Conservation (phyloP, 768 basidiomycete species). For the Lactarius quietus region DNA sequence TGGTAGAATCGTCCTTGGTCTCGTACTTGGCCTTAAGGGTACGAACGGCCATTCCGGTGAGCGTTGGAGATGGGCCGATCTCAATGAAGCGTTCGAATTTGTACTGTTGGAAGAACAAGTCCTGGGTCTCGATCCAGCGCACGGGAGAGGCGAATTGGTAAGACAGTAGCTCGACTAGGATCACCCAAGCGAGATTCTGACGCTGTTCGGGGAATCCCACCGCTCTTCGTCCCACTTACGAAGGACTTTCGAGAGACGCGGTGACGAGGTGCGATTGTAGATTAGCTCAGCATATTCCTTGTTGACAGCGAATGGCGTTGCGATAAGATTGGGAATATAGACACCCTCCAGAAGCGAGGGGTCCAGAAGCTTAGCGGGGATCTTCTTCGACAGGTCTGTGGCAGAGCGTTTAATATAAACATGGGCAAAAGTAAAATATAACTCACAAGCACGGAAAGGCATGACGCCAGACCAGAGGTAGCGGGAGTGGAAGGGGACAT, state of each 20-base stretch:
- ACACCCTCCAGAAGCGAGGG: slow-evolving; percentile 92
- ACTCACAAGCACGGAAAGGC: slow-evolving; percentile 94
- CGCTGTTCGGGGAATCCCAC: slow-evolving; percentile 83
- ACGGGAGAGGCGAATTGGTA: slow-evolving; percentile 99
- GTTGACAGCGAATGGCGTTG: slow-evolving; percentile 78
- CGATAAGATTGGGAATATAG: slow-evolving; percentile 97
- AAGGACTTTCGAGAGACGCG: slow-evolving; percentile 91
- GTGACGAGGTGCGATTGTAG: slow-evolving; percentile 95
- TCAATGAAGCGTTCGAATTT: slow-evolving; percentile 93
- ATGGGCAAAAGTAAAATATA: slow-evolving; percentile 4
- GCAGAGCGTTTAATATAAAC: not conserved
- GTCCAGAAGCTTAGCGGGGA: slow-evolving; percentile 85
- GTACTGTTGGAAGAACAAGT: slow-evolving; percentile 83
- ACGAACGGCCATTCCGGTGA: slow-evolving; percentile 91
- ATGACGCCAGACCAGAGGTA: slow-evolving; percentile 98
- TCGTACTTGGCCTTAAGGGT: slow-evolving; percentile 95
- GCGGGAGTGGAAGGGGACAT: slow-evolving; percentile 99
- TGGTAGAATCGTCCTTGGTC: slow-evolving; percentile 77
- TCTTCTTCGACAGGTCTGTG: slow-evolving; percentile 94
- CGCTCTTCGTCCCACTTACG: slow-evolving; percentile 88
- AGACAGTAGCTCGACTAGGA: slow-evolving; percentile 93
- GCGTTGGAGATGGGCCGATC: slow-evolving; percentile 92
- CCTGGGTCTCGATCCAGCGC: slow-evolving; percentile 99
- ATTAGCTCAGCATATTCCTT: slow-evolving; percentile 91
- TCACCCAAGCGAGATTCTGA: slow-evolving; percentile 91